phyloP scores from a whole-genome alignment of 108 stramenopile genomes.

The Cyclostephanos tholiformis region DNA sequence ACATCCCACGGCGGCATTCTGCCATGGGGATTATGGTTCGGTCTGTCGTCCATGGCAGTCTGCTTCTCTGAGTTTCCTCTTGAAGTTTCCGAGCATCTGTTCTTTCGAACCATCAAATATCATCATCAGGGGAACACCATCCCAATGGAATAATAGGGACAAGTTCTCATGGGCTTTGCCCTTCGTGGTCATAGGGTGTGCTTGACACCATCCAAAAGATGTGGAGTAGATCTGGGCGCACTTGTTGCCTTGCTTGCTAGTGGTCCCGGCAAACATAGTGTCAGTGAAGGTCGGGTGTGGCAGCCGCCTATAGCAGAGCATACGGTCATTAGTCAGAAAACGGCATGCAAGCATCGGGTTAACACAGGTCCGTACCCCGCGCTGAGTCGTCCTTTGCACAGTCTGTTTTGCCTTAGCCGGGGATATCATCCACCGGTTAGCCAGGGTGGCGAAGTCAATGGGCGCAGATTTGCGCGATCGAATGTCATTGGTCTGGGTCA shows the following conservation, averaged over 20 bases:
- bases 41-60: conserved; percentile 16
- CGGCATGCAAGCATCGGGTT: not conserved
- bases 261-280: conserved; percentile 5
- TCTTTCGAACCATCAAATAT: conserved; percentile 40
- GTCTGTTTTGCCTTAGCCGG: conserved; percentile 23
- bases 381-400: conserved; percentile 25
- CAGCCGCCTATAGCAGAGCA: conserved; percentile 14
- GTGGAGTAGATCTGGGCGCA: conserved; percentile 19
- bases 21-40: conserved; percentile 37
- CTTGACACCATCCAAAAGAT: conserved; percentile 5
- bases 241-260: not conserved
- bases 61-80: conserved; percentile 23
- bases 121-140: conserved; percentile 16
- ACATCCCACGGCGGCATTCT: conserved; percentile 7
- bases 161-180: conserved; percentile 12
- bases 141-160: conserved; percentile 9
- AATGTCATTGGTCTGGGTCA: not conserved
- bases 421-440: conserved; percentile 37
- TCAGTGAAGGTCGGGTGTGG: conserved; percentile 3
- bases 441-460: conserved; percentile 3
- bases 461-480: no score
- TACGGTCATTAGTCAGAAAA: conserved; percentile 19
- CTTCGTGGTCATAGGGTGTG: conserved; percentile 25
- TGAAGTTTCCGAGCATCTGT: conserved; percentile 13
- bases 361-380: conserved; percentile 15